phyloP scores from a whole-genome alignment of 768 basidiomycete genomes.

The Russula olivacea region DNA sequence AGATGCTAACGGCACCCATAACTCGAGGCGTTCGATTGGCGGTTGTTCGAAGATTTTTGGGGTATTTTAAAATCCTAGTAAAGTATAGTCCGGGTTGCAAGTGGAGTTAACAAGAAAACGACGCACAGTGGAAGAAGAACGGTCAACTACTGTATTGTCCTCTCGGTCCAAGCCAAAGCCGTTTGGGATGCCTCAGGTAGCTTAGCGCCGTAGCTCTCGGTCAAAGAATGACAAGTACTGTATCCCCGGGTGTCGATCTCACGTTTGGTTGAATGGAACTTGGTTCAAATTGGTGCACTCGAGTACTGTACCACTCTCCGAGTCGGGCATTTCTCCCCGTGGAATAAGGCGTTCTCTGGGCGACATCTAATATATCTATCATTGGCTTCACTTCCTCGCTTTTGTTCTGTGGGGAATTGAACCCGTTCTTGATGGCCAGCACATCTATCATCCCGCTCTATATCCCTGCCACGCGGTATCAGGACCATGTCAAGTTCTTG shows the following conservation, averaged over 20 bases:
- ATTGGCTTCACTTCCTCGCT: neutral
- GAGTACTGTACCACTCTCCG: neutral
- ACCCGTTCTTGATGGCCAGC: neutral
- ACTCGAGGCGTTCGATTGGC: too few relatives aligned
- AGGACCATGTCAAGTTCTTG: neutral
- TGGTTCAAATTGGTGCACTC: neutral
- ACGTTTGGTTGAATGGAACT: neutral
- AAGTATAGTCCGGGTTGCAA: neutral
- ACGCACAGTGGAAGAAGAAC: neutral
- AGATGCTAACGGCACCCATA: neutral
- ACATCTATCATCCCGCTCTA: neutral
- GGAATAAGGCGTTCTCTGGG: too few relatives aligned
- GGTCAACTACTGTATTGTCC: neutral
- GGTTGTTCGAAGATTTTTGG: neutral
- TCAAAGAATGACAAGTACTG: neutral
- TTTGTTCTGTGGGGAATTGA: too few relatives aligned
- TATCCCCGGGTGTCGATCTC: neutral
- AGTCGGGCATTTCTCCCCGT: neutral
- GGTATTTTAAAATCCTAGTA: neutral
- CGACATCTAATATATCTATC: neutral
- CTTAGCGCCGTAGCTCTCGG: too few relatives aligned
- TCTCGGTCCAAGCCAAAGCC: neutral
- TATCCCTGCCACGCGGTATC: neutral
- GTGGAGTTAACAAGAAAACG: neutral
- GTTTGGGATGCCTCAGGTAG: too few relatives aligned